Conservation (phyloP, 352 stramenopile genomes). For the Globisporangium rhizosaccharum region DNA sequence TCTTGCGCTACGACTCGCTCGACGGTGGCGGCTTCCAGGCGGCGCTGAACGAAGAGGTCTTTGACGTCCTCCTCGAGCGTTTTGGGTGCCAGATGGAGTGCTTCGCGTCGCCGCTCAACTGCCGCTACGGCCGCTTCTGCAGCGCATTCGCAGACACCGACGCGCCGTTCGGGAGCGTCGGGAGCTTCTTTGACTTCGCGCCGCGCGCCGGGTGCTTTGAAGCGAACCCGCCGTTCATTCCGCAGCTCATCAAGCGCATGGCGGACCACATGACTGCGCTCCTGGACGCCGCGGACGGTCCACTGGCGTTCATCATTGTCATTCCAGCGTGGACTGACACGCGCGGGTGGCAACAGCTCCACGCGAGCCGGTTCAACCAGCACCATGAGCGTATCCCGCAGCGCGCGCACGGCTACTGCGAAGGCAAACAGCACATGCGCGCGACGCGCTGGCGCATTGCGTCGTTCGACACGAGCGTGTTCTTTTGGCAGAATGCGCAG, state of each 20-base stretch:
- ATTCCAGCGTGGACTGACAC: constrained; percentile 88
- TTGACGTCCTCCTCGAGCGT: constrained; percentile 86
- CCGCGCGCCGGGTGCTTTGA: constrained; percentile 87
- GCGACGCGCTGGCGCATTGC: constrained; percentile 86
- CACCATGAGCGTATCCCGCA: constrained; percentile 68
- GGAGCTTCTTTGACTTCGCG: constrained; percentile 92
- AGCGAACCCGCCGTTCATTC: constrained; percentile 94
- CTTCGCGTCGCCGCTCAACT: constrained; percentile 94
- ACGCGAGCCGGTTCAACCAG: constrained; percentile 72
- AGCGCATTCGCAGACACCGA: constrained; percentile 89
- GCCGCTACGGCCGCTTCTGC: constrained; percentile 86
- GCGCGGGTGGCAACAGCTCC: constrained; percentile 76
- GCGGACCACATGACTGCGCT: constrained; percentile 82
- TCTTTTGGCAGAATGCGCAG: constrained; percentile 93
- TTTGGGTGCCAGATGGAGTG: constrained; percentile 93
- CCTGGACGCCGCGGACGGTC: constrained; percentile 49
- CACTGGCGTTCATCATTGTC: constrained; percentile 90
- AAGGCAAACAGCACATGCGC: constrained; percentile 89
- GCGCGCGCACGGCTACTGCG: constrained; percentile 88
- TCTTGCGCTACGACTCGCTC: constrained; percentile 91
- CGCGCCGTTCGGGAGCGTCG: constrained; percentile 83
- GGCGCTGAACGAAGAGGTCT: constrained; percentile 88
- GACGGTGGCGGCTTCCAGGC: constrained; percentile 92
- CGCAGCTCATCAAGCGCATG: constrained; percentile 89
- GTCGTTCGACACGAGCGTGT: constrained; percentile 94